Evolutionary conservation across 208 protist species (phyloP), one percentile per base, ranked within the genome.

Genomic region (Kentomonas sorsogonicus): DNA sequence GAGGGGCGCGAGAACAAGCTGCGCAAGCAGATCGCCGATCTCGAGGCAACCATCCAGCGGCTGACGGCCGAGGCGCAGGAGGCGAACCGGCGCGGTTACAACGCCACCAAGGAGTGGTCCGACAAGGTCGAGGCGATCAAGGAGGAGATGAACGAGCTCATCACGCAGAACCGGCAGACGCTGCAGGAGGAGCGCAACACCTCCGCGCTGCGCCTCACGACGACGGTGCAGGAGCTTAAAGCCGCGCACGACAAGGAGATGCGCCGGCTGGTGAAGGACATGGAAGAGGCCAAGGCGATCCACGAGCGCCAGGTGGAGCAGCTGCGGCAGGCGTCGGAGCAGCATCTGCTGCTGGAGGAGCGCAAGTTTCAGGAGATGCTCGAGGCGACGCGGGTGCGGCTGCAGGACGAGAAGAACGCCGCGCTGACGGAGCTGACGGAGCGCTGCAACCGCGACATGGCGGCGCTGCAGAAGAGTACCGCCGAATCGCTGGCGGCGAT

Each of bases 391-490:
- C 52, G 68, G 26, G 53, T 18, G 18, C 52, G 54, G 6, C 59
- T 59, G 3, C 58, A 72, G 41, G 23, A 40, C n/a, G 48, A 26
- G 6, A 61, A 83, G n/a, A 40, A 66, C 26, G 41, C n/a, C 27
- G 63, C 68, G 30, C 26, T 62, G 40, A 58, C 47, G 26, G 48
- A 69, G 48, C 33, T 51, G 34, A 25, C 50, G 34, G 48, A 38
- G 25, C 36, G 64, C 38, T 53, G 55, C 25, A 63, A 53, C 4
- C 6, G 2, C 36, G 41, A 57, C 10, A 59, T 56, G 40, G 60
- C 58, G 3, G 53, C 18, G 7, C 46, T 60, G 43, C 22, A 55
- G 55, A 61, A 36, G 63, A 60, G 36, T 20, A 43, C 16, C 51
- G 54, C 2, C 63, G 61, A 46, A 57, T 25, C 36, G 46, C 48